Evolutionary conservation across 2,329 filamentous ascomycete genomes (phyloP).

Genomic region (Aspergillus sp.): DNA sequence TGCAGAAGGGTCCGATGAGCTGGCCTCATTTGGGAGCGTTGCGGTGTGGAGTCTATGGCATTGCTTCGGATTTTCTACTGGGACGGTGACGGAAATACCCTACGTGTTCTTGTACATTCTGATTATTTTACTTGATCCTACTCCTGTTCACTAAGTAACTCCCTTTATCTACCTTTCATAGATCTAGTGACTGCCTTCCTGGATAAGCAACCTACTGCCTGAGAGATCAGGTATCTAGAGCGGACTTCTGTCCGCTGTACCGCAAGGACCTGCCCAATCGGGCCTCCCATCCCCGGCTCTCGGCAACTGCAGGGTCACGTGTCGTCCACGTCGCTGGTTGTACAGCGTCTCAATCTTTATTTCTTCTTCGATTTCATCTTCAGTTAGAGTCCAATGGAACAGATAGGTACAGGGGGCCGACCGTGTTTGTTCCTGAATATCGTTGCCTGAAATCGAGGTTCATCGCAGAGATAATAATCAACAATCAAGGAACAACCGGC

Average conservation of each 20-base stretch:
- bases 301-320: constrained; percentile 11
- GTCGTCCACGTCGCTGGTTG: neutral
- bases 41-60: neutral
- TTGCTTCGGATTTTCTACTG: neutral
- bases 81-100: constrained; percentile 6
- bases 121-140: no score
- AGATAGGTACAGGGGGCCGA: no score
- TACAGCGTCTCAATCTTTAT: neutral
- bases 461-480: no score
- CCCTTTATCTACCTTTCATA: neutral
- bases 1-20: constrained; percentile 3
- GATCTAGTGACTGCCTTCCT: neutral
- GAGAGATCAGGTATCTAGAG: neutral
- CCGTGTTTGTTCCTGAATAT: no score
- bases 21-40: constrained; percentile 7
- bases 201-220: no score
- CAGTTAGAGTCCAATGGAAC: no score
- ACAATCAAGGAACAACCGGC: neutral
- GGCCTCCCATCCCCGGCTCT: constrained; percentile 3
- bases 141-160: no score
- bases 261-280: constrained; percentile 22
- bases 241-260: constrained; percentile 6
- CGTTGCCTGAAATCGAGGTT: no score
- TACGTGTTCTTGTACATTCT: neutral
- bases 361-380: no score